A percentile compares a stretch with the other conserved stretches of the same genome.
These are phyloP conservation scores for Rhizodiscina lignyota DNA, from an alignment of 495 filamentous ascomycete species.

Conservation along the genomic window DNA sequence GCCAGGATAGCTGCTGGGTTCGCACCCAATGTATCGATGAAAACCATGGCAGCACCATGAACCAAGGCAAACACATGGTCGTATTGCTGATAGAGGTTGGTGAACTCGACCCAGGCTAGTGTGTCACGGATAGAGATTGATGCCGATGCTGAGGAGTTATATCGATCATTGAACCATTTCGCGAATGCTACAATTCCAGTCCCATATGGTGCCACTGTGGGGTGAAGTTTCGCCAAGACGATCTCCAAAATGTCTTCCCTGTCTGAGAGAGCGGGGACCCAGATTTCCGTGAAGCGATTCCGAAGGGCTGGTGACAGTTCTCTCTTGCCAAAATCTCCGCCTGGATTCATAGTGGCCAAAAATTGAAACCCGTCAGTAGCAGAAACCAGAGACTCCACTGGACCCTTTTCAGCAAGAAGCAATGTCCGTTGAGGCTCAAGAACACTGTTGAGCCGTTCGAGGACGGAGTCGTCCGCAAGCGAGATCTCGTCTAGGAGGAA, in stretches of 20 bases:
- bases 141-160: conserved; percentile 51
- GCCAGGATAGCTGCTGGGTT: conserved; percentile 77
- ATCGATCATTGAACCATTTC: conserved; percentile 74
- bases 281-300: conserved; percentile 97
- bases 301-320: conserved; percentile 90
- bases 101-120: conserved; percentile 83
- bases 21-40: conserved; percentile 84
- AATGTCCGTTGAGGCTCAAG: conserved; percentile 76
- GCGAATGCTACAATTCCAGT: conserved; percentile 67
- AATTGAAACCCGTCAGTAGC: conserved; percentile 84
- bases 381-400: conserved; percentile 57
- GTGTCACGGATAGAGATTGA: conserved; percentile 81
- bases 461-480: conserved; percentile 89
- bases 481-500: conserved; percentile 98
- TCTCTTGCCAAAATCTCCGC: conserved; percentile 93
- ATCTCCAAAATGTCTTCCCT: conserved; percentile 78
- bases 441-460: conserved; percentile 96
- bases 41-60: conserved; percentile 90
- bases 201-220: conserved; percentile 31
- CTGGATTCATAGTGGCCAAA: conserved; percentile 97
- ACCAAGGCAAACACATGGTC: conserved; percentile 43
- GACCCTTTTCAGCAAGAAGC: conserved; percentile 84
- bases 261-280: conserved; percentile 76
- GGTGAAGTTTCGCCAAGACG: conserved; percentile 51
- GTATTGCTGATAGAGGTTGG: conserved; percentile 42